phyloP scores from a whole-genome alignment of 2,329 filamentous ascomycete species.

The Neofusicoccum kwambonambiense region DNA sequence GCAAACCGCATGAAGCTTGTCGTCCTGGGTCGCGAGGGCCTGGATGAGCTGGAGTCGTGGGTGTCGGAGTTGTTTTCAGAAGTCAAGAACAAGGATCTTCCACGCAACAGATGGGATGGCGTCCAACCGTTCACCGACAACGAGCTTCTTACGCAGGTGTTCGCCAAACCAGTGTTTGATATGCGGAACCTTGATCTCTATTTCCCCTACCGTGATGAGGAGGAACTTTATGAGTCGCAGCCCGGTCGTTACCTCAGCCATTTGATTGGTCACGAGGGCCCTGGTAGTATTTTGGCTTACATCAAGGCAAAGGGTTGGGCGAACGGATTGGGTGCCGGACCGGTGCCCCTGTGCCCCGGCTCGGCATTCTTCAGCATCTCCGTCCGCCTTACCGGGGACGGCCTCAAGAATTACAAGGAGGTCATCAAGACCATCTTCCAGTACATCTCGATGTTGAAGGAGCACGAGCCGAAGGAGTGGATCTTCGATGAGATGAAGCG shows the following conservation, averaged over 20 bases:
- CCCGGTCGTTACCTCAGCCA: conserved; percentile 86
- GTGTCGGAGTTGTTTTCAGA: conserved; percentile 78
- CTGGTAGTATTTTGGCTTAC: conserved; percentile 86
- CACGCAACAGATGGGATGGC: conserved; percentile 65
- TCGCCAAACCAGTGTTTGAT: conserved; percentile 91
- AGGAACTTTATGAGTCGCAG: conserved; percentile 73
- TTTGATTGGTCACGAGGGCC: conserved; percentile 87
- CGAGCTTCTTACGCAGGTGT: conserved; percentile 69
- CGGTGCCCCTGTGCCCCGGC: conserved; percentile 74
- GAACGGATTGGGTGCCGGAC: conserved; percentile 76
- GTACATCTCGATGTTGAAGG: conserved; percentile 83
- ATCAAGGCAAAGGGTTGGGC: conserved; percentile 90
- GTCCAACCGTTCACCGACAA: conserved; percentile 59
- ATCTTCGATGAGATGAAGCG: conserved; percentile 90
- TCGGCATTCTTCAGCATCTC: conserved; percentile 77
- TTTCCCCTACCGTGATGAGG: conserved; percentile 85
- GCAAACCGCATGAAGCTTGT: conserved; percentile 93
- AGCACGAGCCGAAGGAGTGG: conserved; percentile 82
- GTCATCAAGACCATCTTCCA: conserved; percentile 83
- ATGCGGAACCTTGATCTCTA: conserved; percentile 73
- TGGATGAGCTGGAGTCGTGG: conserved; percentile 83
- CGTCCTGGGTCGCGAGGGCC: conserved; percentile 74
- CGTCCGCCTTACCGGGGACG: conserved; percentile 80
- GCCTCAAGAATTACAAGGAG: conserved; percentile 76
- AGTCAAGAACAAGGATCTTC: conserved; percentile 77